Evolutionary conservation across 345 rosid genomes (phyloP), one percentile per base, ranked within the genome.

Genomic region (Barbarea vulgaris): DNA sequence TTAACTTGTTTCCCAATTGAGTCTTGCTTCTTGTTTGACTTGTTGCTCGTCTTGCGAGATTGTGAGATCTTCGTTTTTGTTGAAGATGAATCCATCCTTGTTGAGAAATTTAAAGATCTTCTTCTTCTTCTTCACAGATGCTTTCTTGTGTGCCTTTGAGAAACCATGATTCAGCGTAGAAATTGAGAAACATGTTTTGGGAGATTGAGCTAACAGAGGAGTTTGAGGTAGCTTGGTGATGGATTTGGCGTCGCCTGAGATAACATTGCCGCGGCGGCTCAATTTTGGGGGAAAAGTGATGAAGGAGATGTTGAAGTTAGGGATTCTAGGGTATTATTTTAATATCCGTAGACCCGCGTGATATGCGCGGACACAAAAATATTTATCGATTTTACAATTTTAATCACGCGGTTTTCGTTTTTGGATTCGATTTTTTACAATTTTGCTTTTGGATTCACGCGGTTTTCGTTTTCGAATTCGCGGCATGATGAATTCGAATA

Each of bases 41-140:
- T 88, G 81, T 55, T 84, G 68, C 64, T 68, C 6, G 53, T 64
- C 82, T 78, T 91, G 5, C 72, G 56, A 72, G 75, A 60, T 79
- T 91, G 97, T 19, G 83, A 80, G 84, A 81, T 86, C 81, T 89
- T 93, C 86, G 88, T 64, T 84, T 86, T 87, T 3, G 88, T 83
- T 1, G 88, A 78, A 66, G 82, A 87, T 46, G 84, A 76, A 68
- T 81, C 84, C 80, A 75, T 83, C 37, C 78, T 33, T 53, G 27
- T 82, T 25, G 19, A 55, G 6, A 69, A 13, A 2, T 24, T 62
- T 53, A 11, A 50, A 60, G 62, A 54, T 75, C 53, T 27, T 50
- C 17, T 54, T 44, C 59, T 46, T 75, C 53, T 27, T 50, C 17
- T 54, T 44, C 59, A 58, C 25, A 48, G 72, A 67, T 8, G 28